Evolutionary conservation across 495 filamentous ascomycete species (phyloP), one percentile per base, ranked within the genome.

Genomic region (Hyaloscypha variabilis): DNA sequence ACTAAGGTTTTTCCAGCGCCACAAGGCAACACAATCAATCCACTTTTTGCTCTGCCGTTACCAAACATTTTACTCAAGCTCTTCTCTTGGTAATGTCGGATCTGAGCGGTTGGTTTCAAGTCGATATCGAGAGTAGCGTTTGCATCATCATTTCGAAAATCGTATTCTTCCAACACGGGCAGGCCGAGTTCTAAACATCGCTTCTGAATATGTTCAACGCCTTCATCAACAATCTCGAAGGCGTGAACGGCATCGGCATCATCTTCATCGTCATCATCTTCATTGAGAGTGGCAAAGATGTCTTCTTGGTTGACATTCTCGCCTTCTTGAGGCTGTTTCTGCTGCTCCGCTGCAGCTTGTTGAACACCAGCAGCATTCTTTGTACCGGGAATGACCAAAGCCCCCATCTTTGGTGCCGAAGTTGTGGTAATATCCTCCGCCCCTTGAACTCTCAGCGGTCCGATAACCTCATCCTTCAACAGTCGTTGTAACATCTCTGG

Each of bases 31-130:
- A 99, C 95, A 64, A 99, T 98, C 69, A 99, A 96, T 68, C 96
- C 95, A 77, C 92, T 96, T 77, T 96, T 95, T 24, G 95, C 93
- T 73, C 95, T 87, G 62, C 93, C 94, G 73, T 99, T 99, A 71
- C 95, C 93, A 72, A 99, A 99, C 96, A 99, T 98, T 76, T 99
- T 98, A 77, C 90, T 93, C 30, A 99, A 82, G 69, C 91, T 94
- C 78, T 96, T 94, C 77, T 99, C 95, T 77, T 99, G 96, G 71
- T 98, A 98, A 68, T 85, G 88, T 72, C 93, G 88, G 71, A 96
- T 97, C 71, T 91, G 88, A 0, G 91, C 91, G 71, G 86, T 87
- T 2, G 93, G 92, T 72, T 87, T 89, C 53, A 97, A 79, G 74
- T 97, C 93, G 68, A 99, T 98, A 58, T 97, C 92, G 2, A 98